phyloP scores from a whole-genome alignment of 192 early-diverging fungal genomes.

The Podila verticillata region DNA sequence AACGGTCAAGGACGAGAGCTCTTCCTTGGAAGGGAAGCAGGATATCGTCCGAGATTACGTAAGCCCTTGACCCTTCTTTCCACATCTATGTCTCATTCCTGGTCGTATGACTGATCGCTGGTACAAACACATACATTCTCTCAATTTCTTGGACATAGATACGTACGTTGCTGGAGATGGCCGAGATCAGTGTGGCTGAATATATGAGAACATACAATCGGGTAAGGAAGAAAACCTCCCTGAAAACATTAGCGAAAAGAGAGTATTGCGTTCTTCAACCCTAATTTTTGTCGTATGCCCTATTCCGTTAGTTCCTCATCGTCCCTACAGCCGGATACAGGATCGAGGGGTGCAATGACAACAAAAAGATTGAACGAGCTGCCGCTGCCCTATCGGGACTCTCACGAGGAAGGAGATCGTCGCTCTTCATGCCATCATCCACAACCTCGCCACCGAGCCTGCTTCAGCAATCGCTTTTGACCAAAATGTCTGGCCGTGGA shows the following conservation, averaged over 20 bases:
- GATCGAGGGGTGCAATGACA: constrained; percentile 42
- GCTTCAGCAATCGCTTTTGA: neutral
- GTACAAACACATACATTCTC: neutral
- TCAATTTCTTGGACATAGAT: constrained; percentile 6
- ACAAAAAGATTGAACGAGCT: constrained; percentile 27
- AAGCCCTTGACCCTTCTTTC: neutral
- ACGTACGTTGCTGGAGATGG: neutral
- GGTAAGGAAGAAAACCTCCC: constrained; percentile 11
- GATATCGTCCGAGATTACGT: constrained; percentile 21
- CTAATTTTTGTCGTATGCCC: neutral
- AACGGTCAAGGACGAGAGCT: neutral
- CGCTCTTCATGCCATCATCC: neutral
- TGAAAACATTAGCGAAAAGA: no score
- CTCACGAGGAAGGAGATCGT: neutral
- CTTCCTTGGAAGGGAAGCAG: constrained; percentile 2
- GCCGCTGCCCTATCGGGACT: neutral
- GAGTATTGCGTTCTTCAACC: no score
- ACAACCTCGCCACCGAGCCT: neutral
- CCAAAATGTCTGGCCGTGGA: neutral
- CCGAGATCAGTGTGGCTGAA: constrained; percentile 21
- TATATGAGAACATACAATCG: constrained; percentile 23
- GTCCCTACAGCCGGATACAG: constrained; percentile 23
- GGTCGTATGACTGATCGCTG: neutral
- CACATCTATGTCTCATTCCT: neutral
- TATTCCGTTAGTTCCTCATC: constrained; percentile 24